phyloP scores from a whole-genome alignment of 1,139 yeast genomes.

The Diutina rugosa region DNA sequence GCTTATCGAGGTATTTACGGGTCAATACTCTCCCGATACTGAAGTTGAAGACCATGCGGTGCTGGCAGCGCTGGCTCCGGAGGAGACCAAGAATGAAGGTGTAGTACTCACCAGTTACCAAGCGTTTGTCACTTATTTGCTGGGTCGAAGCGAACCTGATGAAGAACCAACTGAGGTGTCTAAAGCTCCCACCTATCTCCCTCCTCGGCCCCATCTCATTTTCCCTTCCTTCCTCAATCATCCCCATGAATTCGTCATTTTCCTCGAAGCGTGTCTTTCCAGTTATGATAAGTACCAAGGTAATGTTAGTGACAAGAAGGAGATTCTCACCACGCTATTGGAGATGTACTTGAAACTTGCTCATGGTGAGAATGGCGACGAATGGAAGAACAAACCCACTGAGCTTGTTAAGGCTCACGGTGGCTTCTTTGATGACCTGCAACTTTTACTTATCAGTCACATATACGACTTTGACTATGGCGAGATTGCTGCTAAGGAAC shows the following conservation, averaged over 20 bases:
- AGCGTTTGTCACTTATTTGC: slow-evolving; percentile 54
- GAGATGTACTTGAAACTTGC: slow-evolving; percentile 70
- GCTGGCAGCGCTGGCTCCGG: background rate
- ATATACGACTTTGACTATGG: slow-evolving; percentile 45
- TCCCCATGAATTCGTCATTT: slow-evolving; percentile 84
- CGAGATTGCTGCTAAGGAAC: slow-evolving; percentile 22
- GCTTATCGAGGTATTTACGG: slow-evolving; percentile 80
- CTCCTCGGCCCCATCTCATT: slow-evolving; percentile 82
- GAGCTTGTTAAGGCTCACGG: slow-evolving; percentile 32
- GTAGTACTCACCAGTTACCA: slow-evolving; percentile 45
- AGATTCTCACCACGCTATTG: slow-evolving; percentile 62
- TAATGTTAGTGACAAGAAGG: slow-evolving; percentile 52
- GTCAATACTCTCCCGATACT: slow-evolving; percentile 45
- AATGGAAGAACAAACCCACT: slow-evolving; percentile 60
- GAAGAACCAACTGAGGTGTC: slow-evolving; percentile 1
- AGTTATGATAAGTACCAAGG: slow-evolving; percentile 72
- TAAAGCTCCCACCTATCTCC: slow-evolving; percentile 64
- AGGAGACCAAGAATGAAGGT: background rate
- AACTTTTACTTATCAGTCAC: slow-evolving; percentile 54
- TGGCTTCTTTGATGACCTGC: slow-evolving; percentile 38
- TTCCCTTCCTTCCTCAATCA: slow-evolving; percentile 78
- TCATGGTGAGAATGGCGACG: slow-evolving; percentile 12
- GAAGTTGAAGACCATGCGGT: background rate
- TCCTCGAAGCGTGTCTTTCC: slow-evolving; percentile 82
- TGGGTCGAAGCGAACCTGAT: slow-evolving; percentile 5